These are phyloP conservation scores for Leptographium lundbergii DNA, from an alignment of 2,329 filamentous ascomycete species.

Conservation along the genomic window DNA sequence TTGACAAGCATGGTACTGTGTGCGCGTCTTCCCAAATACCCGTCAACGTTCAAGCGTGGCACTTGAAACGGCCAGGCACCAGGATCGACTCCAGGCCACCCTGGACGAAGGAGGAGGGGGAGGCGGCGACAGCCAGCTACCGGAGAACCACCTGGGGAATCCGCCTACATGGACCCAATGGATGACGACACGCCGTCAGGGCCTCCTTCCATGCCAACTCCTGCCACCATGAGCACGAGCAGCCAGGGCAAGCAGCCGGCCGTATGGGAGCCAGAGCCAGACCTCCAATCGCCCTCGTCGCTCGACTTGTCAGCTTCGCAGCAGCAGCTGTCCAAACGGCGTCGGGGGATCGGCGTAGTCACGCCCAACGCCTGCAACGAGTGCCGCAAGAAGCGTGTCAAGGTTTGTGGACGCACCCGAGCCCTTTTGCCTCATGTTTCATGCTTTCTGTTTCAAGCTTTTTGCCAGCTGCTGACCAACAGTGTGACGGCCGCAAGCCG, in stretches of 20 bases:
- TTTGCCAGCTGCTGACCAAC: neutral
- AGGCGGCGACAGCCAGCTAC: neutral
- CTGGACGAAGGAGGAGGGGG: neutral
- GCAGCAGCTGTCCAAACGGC: conserved; percentile 26
- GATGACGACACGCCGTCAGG: neutral
- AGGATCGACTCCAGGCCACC: neutral
- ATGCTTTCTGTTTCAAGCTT: too few relatives aligned
- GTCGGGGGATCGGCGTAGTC: conserved; percentile 41
- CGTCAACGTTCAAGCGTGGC: neutral
- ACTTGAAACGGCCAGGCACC: neutral
- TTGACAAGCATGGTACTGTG: neutral
- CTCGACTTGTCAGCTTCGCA: neutral
- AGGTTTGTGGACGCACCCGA: conserved; percentile 25
- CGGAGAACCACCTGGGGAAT: neutral
- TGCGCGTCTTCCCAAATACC: neutral
- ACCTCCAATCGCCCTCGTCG: neutral
- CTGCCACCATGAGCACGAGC: neutral
- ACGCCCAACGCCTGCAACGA: conserved; percentile 50
- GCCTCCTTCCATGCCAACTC: neutral
- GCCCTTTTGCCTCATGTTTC: too few relatives aligned
- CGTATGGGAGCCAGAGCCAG: neutral
- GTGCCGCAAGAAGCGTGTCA: conserved; percentile 49
- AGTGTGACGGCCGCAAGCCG: conserved; percentile 48
- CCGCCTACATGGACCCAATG: neutral
- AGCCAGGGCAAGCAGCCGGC: neutral